These are phyloP conservation scores for Capsicum rhomboideum DNA, from an alignment of 257 asterid genomes.

Conservation along the genomic window DNA sequence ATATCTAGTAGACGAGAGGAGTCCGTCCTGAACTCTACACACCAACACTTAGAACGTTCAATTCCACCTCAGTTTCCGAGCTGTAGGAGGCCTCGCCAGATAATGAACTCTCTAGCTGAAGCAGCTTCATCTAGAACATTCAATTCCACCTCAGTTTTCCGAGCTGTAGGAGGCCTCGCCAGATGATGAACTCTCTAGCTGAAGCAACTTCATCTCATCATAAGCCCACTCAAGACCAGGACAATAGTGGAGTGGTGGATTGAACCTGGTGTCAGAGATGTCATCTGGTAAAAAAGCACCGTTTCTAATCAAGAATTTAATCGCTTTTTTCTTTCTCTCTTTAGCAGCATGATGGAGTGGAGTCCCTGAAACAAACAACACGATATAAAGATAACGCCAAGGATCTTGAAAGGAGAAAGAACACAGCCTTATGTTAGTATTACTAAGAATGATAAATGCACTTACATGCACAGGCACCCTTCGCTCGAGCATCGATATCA, in stretches of 20 bases:
- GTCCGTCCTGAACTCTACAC: not conserved
- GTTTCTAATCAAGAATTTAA: slow-evolving; percentile 63
- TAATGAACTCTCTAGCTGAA: slow-evolving; percentile 52
- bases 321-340: slow-evolving; percentile 78
- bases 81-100: slow-evolving; percentile 68
- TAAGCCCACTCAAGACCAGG: slow-evolving; percentile 98
- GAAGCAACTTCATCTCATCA: slow-evolving; percentile 74
- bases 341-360: slow-evolving; percentile 97
- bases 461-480: slow-evolving; percentile 97
- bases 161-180: slow-evolving; percentile 74
- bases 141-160: slow-evolving; percentile 44
- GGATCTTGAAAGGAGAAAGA: not conserved
- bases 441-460: not conserved
- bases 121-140: slow-evolving; percentile 63
- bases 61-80: slow-evolving; percentile 55
- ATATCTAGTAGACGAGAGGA: not conserved
- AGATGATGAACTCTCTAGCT: slow-evolving; percentile 53
- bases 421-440: not conserved
- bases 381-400: not conserved
- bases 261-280: slow-evolving; percentile 85
- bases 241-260: slow-evolving; percentile 94
- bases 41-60: not conserved
- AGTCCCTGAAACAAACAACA: slow-evolving; percentile 57
- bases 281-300: slow-evolving; percentile 94
- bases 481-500: slow-evolving; percentile 89